Percentiles rank a stretch among this genome's conserved stretches.
Evolutionary conservation across 345 rosid species (phyloP).

Genomic region (Clarkia xantiana): DNA sequence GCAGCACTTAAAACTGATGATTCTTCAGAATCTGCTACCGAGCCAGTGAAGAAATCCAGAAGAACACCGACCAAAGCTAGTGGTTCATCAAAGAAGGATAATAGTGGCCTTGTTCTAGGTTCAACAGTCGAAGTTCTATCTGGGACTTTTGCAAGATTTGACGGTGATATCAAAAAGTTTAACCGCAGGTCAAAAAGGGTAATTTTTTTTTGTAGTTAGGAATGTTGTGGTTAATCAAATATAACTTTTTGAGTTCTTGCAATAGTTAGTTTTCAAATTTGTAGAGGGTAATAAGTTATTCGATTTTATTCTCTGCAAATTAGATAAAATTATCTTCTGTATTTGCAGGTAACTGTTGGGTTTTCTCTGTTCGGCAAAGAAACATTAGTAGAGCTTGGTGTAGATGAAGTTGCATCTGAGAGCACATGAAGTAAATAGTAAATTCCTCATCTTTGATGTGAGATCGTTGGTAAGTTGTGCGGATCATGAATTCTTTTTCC

Average conservation of each 20-base stretch:
- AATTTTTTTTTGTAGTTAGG: too few relatives aligned
- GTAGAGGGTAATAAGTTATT: too few relatives aligned
- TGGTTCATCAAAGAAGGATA: conserved; percentile 10
- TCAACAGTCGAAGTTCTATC: conserved; percentile 57
- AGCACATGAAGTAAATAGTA: conserved; percentile 9
- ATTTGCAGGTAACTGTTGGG: conserved; percentile 68
- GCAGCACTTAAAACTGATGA: conserved; percentile 15
- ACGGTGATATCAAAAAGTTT: conserved; percentile 53
- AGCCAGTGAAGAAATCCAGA: conserved; percentile 18
- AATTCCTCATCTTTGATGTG: too few relatives aligned
- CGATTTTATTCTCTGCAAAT: too few relatives aligned
- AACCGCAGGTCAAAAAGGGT: conserved; percentile 3
- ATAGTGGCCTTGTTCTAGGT: conserved; percentile 39
- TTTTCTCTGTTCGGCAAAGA: conserved; percentile 80
- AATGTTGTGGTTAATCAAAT: too few relatives aligned
- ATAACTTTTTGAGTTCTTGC: not conserved
- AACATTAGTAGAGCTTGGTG: conserved; percentile 57
- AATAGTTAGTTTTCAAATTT: not conserved
- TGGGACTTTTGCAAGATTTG: conserved; percentile 62
- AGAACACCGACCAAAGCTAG: conserved; percentile 19
- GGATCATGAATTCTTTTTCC: too few relatives aligned
- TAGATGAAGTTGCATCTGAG: conserved; percentile 55
- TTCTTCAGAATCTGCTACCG: conserved; percentile 17
- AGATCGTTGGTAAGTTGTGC: too few relatives aligned
- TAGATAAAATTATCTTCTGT: not conserved